A percentile compares a stretch with the other conserved stretches of the same genome.
phyloP scores from a whole-genome alignment of 1,139 yeast genomes.

The Magnusiomyces tetraspermus region DNA sequence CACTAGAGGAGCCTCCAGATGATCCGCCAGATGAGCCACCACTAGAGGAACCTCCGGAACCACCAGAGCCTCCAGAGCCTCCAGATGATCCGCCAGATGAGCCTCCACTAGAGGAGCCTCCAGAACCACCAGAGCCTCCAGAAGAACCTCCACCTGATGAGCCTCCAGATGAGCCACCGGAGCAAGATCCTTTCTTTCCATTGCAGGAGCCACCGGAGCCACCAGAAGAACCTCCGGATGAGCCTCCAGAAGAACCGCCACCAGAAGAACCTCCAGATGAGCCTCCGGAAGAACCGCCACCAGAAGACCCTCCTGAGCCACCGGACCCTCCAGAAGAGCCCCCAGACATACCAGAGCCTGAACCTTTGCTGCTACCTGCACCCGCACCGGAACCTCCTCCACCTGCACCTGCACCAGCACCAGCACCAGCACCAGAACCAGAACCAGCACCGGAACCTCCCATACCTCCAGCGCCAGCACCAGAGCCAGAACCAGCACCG shows the following conservation, averaged over 20 bases:
- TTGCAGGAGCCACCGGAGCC: background rate
- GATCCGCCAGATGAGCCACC: background rate
- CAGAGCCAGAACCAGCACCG: constrained; percentile 1
- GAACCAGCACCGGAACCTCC: constrained; percentile 3
- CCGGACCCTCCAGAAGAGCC: background rate
- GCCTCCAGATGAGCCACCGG: background rate
- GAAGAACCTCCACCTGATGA: background rate
- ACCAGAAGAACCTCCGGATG: background rate
- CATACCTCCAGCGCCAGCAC: background rate
- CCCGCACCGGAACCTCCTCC: constrained; percentile 1
- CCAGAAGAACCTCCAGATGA: background rate
- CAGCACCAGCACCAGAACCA: background rate
- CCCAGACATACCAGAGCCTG: background rate
- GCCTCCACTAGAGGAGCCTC: background rate
- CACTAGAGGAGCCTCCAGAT: background rate
- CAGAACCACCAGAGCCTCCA: background rate
- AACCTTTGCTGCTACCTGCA: background rate
- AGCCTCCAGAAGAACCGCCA: background rate
- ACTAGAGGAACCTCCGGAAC: background rate
- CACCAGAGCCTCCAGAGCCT: background rate
- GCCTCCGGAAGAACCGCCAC: background rate
- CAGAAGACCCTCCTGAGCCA: background rate
- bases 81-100: background rate
- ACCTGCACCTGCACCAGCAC: background rate
- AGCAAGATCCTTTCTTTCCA: background rate